Conservation (phyloP, 2,329 filamentous ascomycete genomes). For the Talaromyces rugulosus region DNA sequence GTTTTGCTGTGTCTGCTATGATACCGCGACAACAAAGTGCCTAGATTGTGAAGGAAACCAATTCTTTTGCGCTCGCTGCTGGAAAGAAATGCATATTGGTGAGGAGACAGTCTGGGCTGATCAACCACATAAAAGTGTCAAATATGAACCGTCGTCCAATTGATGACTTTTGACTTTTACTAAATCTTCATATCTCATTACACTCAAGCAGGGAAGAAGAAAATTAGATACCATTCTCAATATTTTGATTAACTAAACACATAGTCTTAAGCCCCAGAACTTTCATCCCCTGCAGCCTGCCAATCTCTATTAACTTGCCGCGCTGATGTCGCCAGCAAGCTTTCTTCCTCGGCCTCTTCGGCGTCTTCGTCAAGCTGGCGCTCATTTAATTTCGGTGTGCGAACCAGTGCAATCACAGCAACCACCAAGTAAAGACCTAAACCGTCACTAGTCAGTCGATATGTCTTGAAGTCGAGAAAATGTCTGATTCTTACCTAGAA, state of each 20-base stretch:
- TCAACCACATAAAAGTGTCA: slow-evolving; percentile 62
- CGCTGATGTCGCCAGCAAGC: slow-evolving; percentile 77
- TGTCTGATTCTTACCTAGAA: slow-evolving; percentile 55
- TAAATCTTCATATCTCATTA: background rate
- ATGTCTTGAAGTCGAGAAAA: background rate
- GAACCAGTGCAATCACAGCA: slow-evolving; percentile 73
- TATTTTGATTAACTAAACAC: background rate
- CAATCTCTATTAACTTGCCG: slow-evolving; percentile 79
- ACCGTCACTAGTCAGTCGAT: background rate
- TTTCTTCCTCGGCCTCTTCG: slow-evolving; percentile 90
- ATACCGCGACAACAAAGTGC: slow-evolving; percentile 70
- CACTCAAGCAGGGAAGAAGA: too few species aligned
- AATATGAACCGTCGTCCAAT: slow-evolving; percentile 42
- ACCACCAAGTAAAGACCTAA: slow-evolving; percentile 70
- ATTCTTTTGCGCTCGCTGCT: slow-evolving; percentile 73
- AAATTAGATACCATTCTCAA: background rate
- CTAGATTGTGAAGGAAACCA: slow-evolving; percentile 63
- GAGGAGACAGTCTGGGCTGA: slow-evolving; percentile 64
- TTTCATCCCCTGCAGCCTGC: slow-evolving; percentile 55
- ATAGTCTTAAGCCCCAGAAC: background rate
- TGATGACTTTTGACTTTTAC: background rate
- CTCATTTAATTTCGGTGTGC: slow-evolving; percentile 71
- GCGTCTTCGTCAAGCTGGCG: slow-evolving; percentile 81
- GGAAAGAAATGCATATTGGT: slow-evolving; percentile 75
- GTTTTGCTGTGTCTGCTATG: slow-evolving; percentile 83